Percentiles rank a stretch among this genome's conserved stretches.
Conservation (phyloP, 306 rosid species). For the Quercus gilva region DNA sequence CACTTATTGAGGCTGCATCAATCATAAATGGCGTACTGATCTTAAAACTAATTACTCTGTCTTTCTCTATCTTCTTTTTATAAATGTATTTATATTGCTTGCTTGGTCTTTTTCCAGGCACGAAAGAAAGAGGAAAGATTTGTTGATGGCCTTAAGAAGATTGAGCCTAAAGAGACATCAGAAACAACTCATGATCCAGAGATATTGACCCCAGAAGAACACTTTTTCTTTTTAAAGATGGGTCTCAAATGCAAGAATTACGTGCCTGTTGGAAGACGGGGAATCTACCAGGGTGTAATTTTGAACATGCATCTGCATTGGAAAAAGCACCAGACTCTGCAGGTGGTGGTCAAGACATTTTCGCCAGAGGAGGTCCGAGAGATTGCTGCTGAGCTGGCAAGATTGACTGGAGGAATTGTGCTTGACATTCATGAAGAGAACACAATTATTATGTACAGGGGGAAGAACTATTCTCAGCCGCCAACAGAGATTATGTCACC, state of each 20-base stretch:
- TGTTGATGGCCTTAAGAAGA: slow-evolving; percentile 67
- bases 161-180: slow-evolving; percentile 79
- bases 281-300: slow-evolving; percentile 93
- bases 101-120: slow-evolving; percentile 50
- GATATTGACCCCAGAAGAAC: slow-evolving; percentile 94
- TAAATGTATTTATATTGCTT: slow-evolving; percentile 14
- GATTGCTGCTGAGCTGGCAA: slow-evolving; percentile 85
- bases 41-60: background rate
- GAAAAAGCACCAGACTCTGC: slow-evolving; percentile 93
- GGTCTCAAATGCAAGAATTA: slow-evolving; percentile 88
- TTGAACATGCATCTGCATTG: slow-evolving; percentile 98
- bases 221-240: slow-evolving; percentile 91
- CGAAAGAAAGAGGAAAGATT: slow-evolving; percentile 71
- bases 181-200: slow-evolving; percentile 90
- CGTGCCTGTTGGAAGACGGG: slow-evolving; percentile 93
- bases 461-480: slow-evolving; percentile 94
- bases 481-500: slow-evolving; percentile 99
- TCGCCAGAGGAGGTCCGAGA: slow-evolving; percentile 87
- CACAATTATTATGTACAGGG: slow-evolving; percentile 93
- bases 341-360: slow-evolving; percentile 89
- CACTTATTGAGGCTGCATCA: too few species aligned
- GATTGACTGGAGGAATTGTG: slow-evolving; percentile 86
- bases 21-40: too few species aligned
- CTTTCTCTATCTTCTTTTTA: background rate
- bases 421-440: slow-evolving; percentile 82